Evolutionary conservation across 345 rosid genomes (phyloP), one percentile per base, ranked within the genome.

Genomic region (Geranium brycei): DNA sequence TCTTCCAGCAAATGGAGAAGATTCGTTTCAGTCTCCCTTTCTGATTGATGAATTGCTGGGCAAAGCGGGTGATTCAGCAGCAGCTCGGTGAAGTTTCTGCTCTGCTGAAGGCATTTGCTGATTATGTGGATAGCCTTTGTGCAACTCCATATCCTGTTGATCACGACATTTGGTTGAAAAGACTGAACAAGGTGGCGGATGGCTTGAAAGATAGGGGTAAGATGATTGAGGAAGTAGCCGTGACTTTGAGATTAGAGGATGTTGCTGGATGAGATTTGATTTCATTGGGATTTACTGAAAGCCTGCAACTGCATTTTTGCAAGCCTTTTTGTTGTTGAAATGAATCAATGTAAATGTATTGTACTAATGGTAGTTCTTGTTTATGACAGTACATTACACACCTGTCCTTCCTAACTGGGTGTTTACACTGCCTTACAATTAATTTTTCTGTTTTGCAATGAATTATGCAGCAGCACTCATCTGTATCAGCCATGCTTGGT

Each of bases 121-220:
- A 93, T 70, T 93, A 93, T 62, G 97, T 93, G 18, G 97, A 93
- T 67, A 93, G 99, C 75, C 78, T 93, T 10, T 90, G 99, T 51
- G 99, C 97, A 64, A 93, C 99, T 0, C 99, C 99, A 4, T 93
- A 93, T 73, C 97, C 99, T 10, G 80, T 93, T 69, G 99, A 90
- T 76, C 86, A 88, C 60, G 89, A 86, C 18, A 90, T 90, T 67
- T 93, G 99, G 99, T 72, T 93, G 58, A 82, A 91, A 77, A 78
- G 99, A 73, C 70, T 93, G 67, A 82, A 73, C 31, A 66, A 69
- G 31, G 82, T 78, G 13, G 81, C 77, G 57, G 86, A 80, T 65
- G 85, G 75, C 17, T 62, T 68, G 28, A 58, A 69, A 10, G 77
- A 79, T 62, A 82, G 79, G 61, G 89, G 87, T 60, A 85, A 85